Percentiles rank a stretch among this genome's conserved stretches.
Evolutionary conservation across 2,329 filamentous ascomycete species (phyloP).

Genomic region (Moelleriella libera): DNA sequence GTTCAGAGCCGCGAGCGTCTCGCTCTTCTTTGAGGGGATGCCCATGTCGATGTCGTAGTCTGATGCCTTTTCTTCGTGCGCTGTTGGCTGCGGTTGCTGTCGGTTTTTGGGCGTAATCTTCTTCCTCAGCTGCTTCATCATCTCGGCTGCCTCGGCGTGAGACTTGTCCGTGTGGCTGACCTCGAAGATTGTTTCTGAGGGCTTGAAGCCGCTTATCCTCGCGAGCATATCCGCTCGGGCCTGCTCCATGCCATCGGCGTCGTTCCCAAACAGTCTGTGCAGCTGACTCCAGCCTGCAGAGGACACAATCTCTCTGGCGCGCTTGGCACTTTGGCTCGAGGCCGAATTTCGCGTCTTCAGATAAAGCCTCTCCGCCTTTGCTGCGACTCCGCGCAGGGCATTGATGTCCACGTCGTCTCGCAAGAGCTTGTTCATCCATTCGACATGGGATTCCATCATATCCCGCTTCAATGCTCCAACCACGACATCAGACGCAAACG

Average conservation of each 20-base stretch:
- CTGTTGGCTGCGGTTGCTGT: constrained; percentile 23
- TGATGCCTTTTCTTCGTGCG: constrained; percentile 15
- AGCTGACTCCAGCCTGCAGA: constrained; percentile 59
- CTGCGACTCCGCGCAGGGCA: constrained; percentile 56
- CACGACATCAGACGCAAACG: constrained; percentile 72
- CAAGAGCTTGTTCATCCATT: constrained; percentile 72
- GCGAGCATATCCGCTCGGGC: constrained; percentile 78
- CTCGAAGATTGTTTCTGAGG: constrained; percentile 93
- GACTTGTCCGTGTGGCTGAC: constrained; percentile 61
- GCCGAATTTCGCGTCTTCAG: constrained; percentile 80
- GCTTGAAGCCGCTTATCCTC: constrained; percentile 75
- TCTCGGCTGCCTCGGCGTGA: constrained; percentile 51
- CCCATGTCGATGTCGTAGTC: constrained; percentile 9
- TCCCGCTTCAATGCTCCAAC: constrained; percentile 65
- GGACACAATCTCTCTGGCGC: constrained; percentile 63
- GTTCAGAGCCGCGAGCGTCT: neutral
- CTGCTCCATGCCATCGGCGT: constrained; percentile 49
- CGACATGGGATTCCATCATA: constrained; percentile 58
- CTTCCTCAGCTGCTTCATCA: constrained; percentile 60
- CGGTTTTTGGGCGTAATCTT: constrained; percentile 48
- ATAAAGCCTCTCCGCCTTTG: constrained; percentile 88
- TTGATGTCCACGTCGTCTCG: constrained; percentile 61
- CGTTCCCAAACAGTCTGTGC: constrained; percentile 67
- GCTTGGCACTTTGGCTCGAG: constrained; percentile 77
- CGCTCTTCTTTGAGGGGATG: neutral